Base-by-base conservation (phyloP, 2,329 filamentous ascomycete genomes). In the Diaporthe vexans region DNA sequence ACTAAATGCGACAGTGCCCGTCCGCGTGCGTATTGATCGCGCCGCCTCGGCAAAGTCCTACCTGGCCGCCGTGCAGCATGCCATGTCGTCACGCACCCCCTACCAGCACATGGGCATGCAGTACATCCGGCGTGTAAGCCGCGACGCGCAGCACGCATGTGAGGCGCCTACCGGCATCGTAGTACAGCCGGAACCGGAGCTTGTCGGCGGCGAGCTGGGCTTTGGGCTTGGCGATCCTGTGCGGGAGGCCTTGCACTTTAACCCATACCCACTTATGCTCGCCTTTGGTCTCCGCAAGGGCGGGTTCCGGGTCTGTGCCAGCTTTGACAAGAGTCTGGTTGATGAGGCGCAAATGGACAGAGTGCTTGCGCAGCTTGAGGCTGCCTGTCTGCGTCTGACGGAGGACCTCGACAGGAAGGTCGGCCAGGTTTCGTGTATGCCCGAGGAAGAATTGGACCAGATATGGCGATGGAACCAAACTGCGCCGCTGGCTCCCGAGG, bases 71-170 rank as follows among this genome's bases (percentile, higher is more conserved):
- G 71, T 76, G 48, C 75, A 84, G 17, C 76, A 78, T 0, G 78
- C 81, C 26, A 83, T 74, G 77, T 81, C 75, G 56, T 77, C 82
- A 15, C 84, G 85, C 8, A 85, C 84, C 4, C 84, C 84, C 0
- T 85, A 87, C 74, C 85, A 88, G 76, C 86, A 88, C 71, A 83
- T 86, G 78, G 86, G 86, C 7, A 82, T 87, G 77, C 86, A 88
- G 75, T 83, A 87, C 57, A 88, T 88, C 73, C 80, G 86, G 52
- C 82, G 82, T 73, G 81, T 83, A 57, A 83, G 82, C 77, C 57
- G 52, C n/a, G 82, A 83, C 77, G 81, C 82, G 6, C 82, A 83
- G 37, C 78, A 82, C 71, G 82, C 82, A 26, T 76, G 75, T 48
- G 75, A 76, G 48, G 71, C 63, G 8, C 65, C 77, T 0, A 83